phyloP scores from a whole-genome alignment of 2,329 filamentous ascomycete species.

The Penicillium brevicompactum region DNA sequence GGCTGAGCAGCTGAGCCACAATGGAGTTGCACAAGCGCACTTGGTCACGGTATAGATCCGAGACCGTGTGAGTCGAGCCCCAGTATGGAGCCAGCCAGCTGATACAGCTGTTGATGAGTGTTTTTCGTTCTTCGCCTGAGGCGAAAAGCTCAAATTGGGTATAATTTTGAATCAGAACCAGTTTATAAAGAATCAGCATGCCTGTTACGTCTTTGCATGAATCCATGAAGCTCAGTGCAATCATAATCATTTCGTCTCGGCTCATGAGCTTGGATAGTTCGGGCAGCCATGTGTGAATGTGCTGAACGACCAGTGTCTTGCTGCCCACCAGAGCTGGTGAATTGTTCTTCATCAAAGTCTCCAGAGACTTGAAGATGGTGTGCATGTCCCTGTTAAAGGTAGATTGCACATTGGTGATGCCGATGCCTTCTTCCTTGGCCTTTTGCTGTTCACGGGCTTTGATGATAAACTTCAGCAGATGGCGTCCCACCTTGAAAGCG shows the following conservation, averaged over 20 bases:
- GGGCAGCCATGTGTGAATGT: conserved; percentile 97
- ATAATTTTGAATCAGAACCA: conserved; percentile 91
- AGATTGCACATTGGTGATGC: conserved; percentile 70
- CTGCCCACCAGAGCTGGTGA: conserved; percentile 87
- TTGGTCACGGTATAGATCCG: conserved; percentile 87
- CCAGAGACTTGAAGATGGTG: conserved; percentile 85
- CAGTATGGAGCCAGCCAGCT: conserved; percentile 93
- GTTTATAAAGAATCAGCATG: conserved; percentile 87
- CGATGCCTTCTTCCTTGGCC: conserved; percentile 83
- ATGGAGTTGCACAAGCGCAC: conserved; percentile 92
- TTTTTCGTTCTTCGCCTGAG: conserved; percentile 71
- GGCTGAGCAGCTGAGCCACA: conserved; percentile 78
- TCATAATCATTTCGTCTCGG: conserved; percentile 82
- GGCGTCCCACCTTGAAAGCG: conserved; percentile 91
- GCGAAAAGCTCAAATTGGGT: conserved; percentile 80
- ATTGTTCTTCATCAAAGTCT: conserved; percentile 83
- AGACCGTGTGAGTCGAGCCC: conserved; percentile 73
- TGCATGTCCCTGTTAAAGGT: conserved; percentile 83
- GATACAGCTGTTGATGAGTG: conserved; percentile 77
- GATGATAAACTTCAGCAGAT: conserved; percentile 92
- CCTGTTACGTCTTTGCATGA: conserved; percentile 85
- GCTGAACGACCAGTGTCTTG: conserved; percentile 91
- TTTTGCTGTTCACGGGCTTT: conserved; percentile 84
- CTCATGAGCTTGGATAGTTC: conserved; percentile 77
- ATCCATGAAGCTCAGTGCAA: conserved; percentile 92